Evolutionary conservation across 768 basidiomycete genomes (phyloP).

Genomic region (Rhizopogon vesiculosus): DNA sequence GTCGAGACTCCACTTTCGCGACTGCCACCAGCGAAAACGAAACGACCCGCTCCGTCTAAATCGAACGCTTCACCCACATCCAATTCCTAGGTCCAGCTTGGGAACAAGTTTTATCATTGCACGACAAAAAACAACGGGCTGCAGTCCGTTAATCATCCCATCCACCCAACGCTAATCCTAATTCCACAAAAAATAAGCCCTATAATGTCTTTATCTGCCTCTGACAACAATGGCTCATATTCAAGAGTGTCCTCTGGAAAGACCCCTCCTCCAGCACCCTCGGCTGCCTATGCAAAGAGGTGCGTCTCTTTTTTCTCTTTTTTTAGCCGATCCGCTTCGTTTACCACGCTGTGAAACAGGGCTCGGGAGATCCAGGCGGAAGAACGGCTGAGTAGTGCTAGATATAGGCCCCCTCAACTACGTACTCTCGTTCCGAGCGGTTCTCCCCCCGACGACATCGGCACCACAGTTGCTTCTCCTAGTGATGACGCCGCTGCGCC

Average conservation of each 20-base stretch:
- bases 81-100: constrained; percentile 11
- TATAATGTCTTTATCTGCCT: constrained; percentile 92
- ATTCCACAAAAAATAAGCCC: constrained; percentile 49
- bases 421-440: constrained; percentile 61
- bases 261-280: constrained; percentile 87
- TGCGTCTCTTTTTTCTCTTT: constrained; percentile 26
- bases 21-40: constrained; percentile 22
- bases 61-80: constrained; percentile 8
- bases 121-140: constrained; percentile 26
- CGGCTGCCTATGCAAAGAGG: constrained; percentile 88
- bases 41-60: constrained; percentile 10
- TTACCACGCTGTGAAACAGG: constrained; percentile 35
- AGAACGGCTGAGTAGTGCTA: constrained; percentile 53
- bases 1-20: constrained; percentile 15
- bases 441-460: constrained; percentile 67
- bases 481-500: constrained; percentile 57
- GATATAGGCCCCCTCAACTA: constrained; percentile 82
- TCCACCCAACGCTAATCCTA: constrained; percentile 66
- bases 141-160: constrained; percentile 29
- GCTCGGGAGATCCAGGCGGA: constrained; percentile 84
- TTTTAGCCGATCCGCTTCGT: constrained; percentile 8
- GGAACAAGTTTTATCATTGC: constrained; percentile 19
- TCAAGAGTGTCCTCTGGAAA: constrained; percentile 81
- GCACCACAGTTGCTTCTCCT: constrained; percentile 52
- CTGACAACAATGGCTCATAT: constrained; percentile 79